Conservation (phyloP, 2,329 filamentous ascomycete genomes). For the Trichoderma semiorbis region DNA sequence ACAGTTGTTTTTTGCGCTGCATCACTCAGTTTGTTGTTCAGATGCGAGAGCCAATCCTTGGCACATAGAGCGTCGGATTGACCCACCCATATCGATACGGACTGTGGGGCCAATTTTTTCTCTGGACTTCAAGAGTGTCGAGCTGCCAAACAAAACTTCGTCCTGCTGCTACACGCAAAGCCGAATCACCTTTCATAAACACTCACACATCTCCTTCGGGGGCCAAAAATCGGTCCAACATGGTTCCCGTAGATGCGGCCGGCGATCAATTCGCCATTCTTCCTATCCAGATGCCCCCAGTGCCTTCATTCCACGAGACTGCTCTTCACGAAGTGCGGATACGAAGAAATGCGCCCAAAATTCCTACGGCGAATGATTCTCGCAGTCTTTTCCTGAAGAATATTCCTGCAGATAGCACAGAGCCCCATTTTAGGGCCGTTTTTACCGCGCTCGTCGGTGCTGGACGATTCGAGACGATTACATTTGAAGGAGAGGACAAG, state of each 20-base stretch:
- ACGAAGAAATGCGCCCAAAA: conserved; percentile 75
- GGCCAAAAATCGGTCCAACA: conserved; percentile 18
- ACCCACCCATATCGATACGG: conserved; percentile 3
- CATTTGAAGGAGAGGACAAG: conserved; percentile 64
- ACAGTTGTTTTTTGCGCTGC: background rate
- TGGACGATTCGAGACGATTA: conserved; percentile 72
- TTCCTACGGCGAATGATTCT: conserved; percentile 67
- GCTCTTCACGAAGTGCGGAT: conserved; percentile 83
- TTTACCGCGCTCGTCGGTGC: conserved; percentile 73
- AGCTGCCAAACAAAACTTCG: conserved; percentile 7
- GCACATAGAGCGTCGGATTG: background rate
- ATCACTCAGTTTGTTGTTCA: background rate
- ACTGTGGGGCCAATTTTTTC: conserved; percentile 14
- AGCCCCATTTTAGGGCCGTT: conserved; percentile 69
- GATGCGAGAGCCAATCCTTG: background rate
- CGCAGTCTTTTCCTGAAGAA: conserved; percentile 91
- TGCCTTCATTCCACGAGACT: conserved; percentile 58
- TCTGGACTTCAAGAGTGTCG: background rate
- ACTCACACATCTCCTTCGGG: background rate
- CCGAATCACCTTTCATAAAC: background rate
- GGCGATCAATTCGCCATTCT: conserved; percentile 64
- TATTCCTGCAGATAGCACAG: conserved; percentile 78
- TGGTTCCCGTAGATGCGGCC: conserved; percentile 28
- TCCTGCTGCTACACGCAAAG: background rate
- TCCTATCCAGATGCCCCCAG: conserved; percentile 61